Base-by-base conservation (phyloP, 2,329 filamentous ascomycete species). In the Eutypa lata region DNA sequence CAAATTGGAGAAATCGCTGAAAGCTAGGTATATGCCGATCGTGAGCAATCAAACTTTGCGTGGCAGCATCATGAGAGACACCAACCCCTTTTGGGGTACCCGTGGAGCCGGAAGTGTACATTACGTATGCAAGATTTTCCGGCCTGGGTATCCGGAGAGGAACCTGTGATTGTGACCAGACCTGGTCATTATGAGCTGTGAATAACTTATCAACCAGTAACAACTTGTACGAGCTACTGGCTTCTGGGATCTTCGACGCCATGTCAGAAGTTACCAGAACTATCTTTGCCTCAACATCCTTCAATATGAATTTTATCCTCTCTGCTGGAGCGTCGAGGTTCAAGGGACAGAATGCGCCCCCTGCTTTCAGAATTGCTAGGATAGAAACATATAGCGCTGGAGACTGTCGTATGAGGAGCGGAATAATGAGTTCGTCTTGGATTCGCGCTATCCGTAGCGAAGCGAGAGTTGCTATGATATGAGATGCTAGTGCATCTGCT, bases 81-180 rank as follows among this genome's bases (percentile, higher is more conserved):
- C 82, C 81, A 22, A 97, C 92, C 1, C 91, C 92, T 73, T 97
- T 97, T 0, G 92, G 92, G 4, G 86, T 84, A 13, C 92, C 92
- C 0, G 91, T 96, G 5, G 90, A 95, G 3, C 91, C 91, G 45
- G 90, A 95, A 1, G 92, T 96, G 68, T 96, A 97, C 84, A 96
- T 91, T 54, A 96, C 83, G 73, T 97, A 97, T 22, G 92, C 91
- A 22, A 92, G 68, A 54, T 80, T 73, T 1, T 73, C 63, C 1
- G 56, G 31, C 13, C 38, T 50, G 2, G 64, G 59, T 35, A 57
- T 40, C 46, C 53, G 54, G 38, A 52, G 49, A 11, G 50, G 31
- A 22, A 14, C 26, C 14, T 5, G 26, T 26, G 21, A 19, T 13
- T 21, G 21, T 45, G 22, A 28, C 13, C 14, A 13, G 16, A 14